Evolutionary conservation across 768 basidiomycete genomes (phyloP), one percentile per base, ranked within the genome.

Genomic region (Tubosaeta sp.): DNA sequence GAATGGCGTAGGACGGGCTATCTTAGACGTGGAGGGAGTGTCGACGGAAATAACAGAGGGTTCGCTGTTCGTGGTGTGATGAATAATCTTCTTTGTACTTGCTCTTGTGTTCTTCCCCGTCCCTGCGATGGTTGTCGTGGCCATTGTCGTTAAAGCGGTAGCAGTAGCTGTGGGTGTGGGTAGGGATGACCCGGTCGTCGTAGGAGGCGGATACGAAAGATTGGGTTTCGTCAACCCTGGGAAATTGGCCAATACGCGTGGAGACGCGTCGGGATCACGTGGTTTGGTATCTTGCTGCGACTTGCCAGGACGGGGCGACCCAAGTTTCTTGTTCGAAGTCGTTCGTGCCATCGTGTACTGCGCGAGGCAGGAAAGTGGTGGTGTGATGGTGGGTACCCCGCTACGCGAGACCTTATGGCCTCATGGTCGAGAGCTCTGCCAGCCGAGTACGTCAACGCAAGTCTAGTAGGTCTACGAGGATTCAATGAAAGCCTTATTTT

Each of bases 1-100:
- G 55, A 82, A 84, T 3, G 76, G 78, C 13, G 70, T 60, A 4
- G 72, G 65, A 12, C 77, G 73, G 31, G 66, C 62, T 35, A 74
- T 64, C 55, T 69, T 80, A 17, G 69, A 68, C 12, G 67, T 67
- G 16, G 71, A 64, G 11, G 67, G 61, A 2, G 61, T 57, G n/a
- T 59, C 51, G 25, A 53, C 53, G 41, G 49, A 19, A 25, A 38
- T 55, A 12, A 12, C 33, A 17, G 44, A 7, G 12, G 38, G 12
- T 38, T 54, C 41, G 52, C 37, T 57, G 17, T 52, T 9, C 43
- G 17, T 38, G 26, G 27, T 37, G 13, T 34, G 46, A 51, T 51
- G 49, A 27, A 1, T 48, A 5, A 16, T 43, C 26, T 35, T 53
- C 32, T 44, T 54, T 4, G 27, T 29, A 29, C 27, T 29, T 32